A percentile compares a stretch with the other conserved stretches of the same genome.
These are phyloP conservation scores for Kodamaea ohmeri DNA, from an alignment of 1,139 yeast genomes.

Conservation along the genomic window DNA sequence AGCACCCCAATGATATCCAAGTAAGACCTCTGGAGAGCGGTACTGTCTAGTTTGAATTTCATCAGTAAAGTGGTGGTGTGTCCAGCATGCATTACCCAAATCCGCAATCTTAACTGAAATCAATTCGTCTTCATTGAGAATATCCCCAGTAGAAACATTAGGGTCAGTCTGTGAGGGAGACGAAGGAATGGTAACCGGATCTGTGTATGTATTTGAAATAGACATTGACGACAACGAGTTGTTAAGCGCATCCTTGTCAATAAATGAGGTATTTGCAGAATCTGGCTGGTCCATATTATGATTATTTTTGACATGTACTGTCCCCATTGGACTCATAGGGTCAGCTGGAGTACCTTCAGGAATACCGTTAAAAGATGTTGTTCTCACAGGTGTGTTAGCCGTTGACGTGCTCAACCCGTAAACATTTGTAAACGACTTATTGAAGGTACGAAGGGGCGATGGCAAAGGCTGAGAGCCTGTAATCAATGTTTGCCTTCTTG, in stretches of 20 bases:
- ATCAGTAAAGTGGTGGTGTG: conserved; percentile 49
- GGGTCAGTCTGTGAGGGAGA: conserved; percentile 11
- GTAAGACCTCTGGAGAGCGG: conserved; percentile 46
- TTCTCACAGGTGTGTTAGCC: conserved; percentile 40
- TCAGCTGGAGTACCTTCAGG: conserved; percentile 11
- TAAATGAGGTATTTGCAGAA: conserved; percentile 3
- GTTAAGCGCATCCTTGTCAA: conserved; percentile 26
- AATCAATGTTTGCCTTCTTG: conserved; percentile 72
- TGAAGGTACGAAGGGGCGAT: conserved; percentile 52
- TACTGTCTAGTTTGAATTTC: conserved; percentile 52
- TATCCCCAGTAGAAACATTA: conserved; percentile 12
- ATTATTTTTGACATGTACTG: conserved; percentile 12
- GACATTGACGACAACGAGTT: conserved; percentile 46
- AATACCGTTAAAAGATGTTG: conserved; percentile 17
- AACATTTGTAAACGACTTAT: conserved; percentile 31
- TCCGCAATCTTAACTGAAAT: conserved; percentile 51
- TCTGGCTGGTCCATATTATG: conserved; percentile 10
- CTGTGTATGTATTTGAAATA: conserved; percentile 29
- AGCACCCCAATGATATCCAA: conserved; percentile 53
- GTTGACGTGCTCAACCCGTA: conserved; percentile 41
- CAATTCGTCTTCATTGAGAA: conserved; percentile 45
- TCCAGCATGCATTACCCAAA: conserved; percentile 52
- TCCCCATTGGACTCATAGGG: conserved; percentile 14
- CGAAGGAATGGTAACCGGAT: conserved; percentile 26
- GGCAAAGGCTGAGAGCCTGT: conserved; percentile 89